Conservation (phyloP, 1,139 yeast species). For the Blastobotrys arbuscula region DNA sequence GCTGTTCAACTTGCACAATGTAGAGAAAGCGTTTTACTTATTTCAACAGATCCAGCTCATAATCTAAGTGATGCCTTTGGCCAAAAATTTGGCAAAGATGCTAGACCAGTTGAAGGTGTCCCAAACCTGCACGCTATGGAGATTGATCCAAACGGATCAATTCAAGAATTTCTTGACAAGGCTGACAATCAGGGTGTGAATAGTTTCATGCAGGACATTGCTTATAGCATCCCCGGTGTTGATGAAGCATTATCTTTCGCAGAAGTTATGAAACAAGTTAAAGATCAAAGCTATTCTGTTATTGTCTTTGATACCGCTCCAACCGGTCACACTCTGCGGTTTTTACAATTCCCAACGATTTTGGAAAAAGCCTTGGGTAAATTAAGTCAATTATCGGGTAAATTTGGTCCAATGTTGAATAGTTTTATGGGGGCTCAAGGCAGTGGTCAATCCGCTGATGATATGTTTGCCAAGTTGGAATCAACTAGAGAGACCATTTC, state of each 20-base stretch:
- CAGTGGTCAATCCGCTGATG: constrained; percentile 54
- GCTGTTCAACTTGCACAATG: constrained; percentile 88
- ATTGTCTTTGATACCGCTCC: constrained; percentile 98
- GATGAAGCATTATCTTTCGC: constrained; percentile 97
- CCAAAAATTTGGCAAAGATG: constrained; percentile 95
- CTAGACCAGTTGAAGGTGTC: constrained; percentile 86
- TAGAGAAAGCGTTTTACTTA: constrained; percentile 71
- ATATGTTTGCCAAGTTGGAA: constrained; percentile 72
- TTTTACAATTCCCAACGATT: constrained; percentile 88
- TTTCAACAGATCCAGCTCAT: constrained; percentile 98
- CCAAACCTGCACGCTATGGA: constrained; percentile 93
- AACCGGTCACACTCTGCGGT: constrained; percentile 94
- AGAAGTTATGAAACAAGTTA: constrained; percentile 95
- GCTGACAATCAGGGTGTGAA: constrained; percentile 40
- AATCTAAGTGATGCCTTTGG: constrained; percentile 96
- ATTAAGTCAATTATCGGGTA: constrained; percentile 77
- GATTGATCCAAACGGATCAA: constrained; percentile 91
- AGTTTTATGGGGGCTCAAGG: constrained; percentile 55
- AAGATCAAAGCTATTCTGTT: constrained; percentile 77
- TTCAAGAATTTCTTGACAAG: constrained; percentile 78
- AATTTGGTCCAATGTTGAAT: constrained; percentile 86
- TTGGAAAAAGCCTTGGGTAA: constrained; percentile 81
- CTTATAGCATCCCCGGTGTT: constrained; percentile 94
- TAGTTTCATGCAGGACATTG: constrained; percentile 81
- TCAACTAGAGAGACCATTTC: constrained; percentile 78